These are phyloP conservation scores for Debaryomyces robertsiae DNA, from an alignment of 1,139 yeast species.

Conservation along the genomic window DNA sequence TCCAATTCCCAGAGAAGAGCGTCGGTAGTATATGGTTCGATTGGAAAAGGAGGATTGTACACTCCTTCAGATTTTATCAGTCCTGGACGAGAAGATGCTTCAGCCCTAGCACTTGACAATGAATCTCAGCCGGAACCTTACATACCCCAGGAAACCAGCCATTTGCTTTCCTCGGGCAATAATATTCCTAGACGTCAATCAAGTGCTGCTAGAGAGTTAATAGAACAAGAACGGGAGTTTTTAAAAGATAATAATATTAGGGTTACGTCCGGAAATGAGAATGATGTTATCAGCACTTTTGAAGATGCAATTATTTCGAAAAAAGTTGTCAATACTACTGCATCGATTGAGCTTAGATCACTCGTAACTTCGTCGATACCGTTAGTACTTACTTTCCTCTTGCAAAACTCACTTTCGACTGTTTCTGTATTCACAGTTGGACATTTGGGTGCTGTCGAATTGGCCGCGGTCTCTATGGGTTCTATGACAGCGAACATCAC, in stretches of 20 bases:
- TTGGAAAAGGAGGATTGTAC: conserved; percentile 55
- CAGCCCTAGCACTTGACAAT: conserved; percentile 7
- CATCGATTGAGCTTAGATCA: conserved; percentile 39
- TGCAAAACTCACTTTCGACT: conserved; percentile 58
- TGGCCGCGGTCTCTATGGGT: conserved; percentile 65
- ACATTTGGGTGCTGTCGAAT: conserved; percentile 57
- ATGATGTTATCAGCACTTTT: conserved; percentile 34
- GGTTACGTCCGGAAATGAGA: conserved; percentile 15
- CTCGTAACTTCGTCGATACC: conserved; percentile 52
- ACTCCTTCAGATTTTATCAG: conserved; percentile 52
- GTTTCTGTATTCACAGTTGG: conserved; percentile 63
- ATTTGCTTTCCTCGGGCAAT: conserved; percentile 7
- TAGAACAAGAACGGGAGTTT: conserved; percentile 41
- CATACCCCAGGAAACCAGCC: conserved; percentile 8
- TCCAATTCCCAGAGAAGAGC: conserved; percentile 53
- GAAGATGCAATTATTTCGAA: conserved; percentile 38
- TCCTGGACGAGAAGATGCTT: conserved; percentile 15
- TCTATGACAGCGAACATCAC: conserved; percentile 63
- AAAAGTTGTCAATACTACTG: conserved; percentile 29
- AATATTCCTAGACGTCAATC: conserved; percentile 24
- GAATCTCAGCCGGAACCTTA: background rate
- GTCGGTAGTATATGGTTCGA: conserved; percentile 54
- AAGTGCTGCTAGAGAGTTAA: conserved; percentile 29
- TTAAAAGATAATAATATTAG: conserved; percentile 33
- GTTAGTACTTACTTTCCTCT: conserved; percentile 52